Evolutionary conservation across 768 basidiomycete genomes (phyloP).

Genomic region (Tylopilus subfusipes): DNA sequence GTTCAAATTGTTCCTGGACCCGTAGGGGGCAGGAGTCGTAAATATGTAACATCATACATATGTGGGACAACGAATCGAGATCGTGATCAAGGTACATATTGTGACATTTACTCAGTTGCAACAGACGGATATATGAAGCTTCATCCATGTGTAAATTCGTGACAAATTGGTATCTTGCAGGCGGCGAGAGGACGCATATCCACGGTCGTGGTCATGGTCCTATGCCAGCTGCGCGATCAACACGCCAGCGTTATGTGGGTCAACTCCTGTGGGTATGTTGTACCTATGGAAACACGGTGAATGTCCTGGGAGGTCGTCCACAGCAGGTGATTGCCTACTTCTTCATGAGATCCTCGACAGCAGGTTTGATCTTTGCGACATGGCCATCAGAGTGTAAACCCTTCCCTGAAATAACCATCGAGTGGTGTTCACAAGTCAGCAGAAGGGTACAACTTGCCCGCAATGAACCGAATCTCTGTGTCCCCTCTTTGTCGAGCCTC

Average conservation of each 20-base stretch:
- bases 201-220: background rate
- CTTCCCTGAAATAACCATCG: slow-evolving; percentile 50
- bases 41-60: no score
- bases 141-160: background rate
- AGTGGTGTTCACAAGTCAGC: background rate
- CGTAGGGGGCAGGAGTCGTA: background rate
- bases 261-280: slow-evolving; percentile 66
- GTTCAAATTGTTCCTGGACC: background rate
- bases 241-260: slow-evolving; percentile 81
- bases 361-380: slow-evolving; percentile 86
- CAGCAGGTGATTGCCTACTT: slow-evolving; percentile 46
- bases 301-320: background rate
- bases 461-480: slow-evolving; percentile 71
- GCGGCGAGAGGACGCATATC: background rate
- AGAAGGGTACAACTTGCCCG: slow-evolving; percentile 53
- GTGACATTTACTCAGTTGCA: background rate
- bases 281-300: slow-evolving; percentile 46
- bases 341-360: slow-evolving; percentile 81
- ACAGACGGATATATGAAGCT: background rate
- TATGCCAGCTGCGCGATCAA: slow-evolving; percentile 58
- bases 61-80: background rate
- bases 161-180: background rate
- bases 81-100: background rate
- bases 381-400: slow-evolving; percentile 79
- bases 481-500: slow-evolving; percentile 63